Evolutionary conservation across 306 rosid genomes (phyloP).

Genomic region (Rubus parviflorus): DNA sequence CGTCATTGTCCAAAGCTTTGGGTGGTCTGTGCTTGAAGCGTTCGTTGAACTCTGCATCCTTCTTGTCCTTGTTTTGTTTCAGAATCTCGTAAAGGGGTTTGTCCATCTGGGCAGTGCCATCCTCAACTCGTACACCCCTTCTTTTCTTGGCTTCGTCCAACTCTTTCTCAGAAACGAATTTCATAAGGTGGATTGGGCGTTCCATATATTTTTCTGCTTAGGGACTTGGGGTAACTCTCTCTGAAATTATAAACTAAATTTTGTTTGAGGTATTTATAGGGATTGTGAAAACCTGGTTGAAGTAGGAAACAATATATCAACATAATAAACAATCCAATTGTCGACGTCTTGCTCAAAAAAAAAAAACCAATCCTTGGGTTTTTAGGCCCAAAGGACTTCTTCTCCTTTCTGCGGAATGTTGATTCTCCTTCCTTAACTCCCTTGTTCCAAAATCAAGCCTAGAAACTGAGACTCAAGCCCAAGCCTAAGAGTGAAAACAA

Average conservation of each 20-base stretch:
- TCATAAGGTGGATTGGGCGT: background rate
- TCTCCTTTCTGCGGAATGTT: too few species aligned
- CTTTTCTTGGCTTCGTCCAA: slow-evolving; percentile 64
- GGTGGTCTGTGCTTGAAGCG: slow-evolving; percentile 97
- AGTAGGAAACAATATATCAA: background rate
- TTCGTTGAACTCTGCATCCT: slow-evolving; percentile 84
- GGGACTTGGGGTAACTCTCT: background rate
- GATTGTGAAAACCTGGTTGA: background rate
- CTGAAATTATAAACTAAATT: background rate
- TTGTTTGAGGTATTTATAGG: background rate
- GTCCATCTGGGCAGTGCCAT: slow-evolving; percentile 85
- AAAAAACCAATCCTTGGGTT: too few species aligned
- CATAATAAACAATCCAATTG: background rate
- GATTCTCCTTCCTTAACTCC: too few species aligned
- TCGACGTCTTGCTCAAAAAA: too few species aligned
- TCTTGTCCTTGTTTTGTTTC: slow-evolving; percentile 83
- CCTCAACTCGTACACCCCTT: slow-evolving; percentile 85
- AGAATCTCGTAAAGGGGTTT: slow-evolving; percentile 81
- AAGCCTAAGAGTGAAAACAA: too few species aligned
- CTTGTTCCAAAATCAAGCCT: too few species aligned
- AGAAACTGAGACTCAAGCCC: too few species aligned
- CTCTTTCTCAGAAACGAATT: slow-evolving; percentile 18
- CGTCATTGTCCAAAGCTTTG: slow-evolving; percentile 94
- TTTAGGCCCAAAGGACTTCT: too few species aligned
- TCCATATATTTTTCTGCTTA: background rate